phyloP scores from a whole-genome alignment of 2,329 filamentous ascomycete species.

The Nemania sp. region DNA sequence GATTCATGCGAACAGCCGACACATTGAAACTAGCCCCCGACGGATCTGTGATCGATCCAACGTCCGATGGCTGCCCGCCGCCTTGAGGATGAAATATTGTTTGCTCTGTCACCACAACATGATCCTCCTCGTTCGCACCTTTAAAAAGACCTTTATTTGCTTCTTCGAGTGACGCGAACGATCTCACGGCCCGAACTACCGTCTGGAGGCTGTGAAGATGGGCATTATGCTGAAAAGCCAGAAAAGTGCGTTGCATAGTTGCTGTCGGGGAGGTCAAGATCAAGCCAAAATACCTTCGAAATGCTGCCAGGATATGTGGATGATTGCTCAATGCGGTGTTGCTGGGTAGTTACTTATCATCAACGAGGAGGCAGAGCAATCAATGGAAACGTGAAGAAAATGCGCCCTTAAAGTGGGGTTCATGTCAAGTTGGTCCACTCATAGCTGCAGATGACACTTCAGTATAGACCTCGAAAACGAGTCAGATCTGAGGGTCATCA shows the following conservation, averaged over 20 bases:
- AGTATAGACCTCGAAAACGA: conserved; percentile 1
- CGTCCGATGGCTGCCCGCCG: conserved; percentile 73
- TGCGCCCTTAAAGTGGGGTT: conserved; percentile 22
- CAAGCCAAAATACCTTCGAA: neutral
- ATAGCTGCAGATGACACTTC: conserved; percentile 4
- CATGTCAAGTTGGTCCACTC: conserved; percentile 22
- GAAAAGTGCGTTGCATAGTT: conserved; percentile 45
- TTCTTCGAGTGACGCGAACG: conserved; percentile 55
- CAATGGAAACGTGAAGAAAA: conserved; percentile 18
- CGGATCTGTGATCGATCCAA: conserved; percentile 56
- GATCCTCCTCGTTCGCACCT: conserved; percentile 52
- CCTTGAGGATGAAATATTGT: conserved; percentile 81
- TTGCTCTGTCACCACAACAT: conserved; percentile 62
- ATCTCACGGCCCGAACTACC: conserved; percentile 48
- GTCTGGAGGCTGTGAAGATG: conserved; percentile 40
- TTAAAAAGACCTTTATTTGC: conserved; percentile 63
- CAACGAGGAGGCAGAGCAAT: conserved; percentile 2
- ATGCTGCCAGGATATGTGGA: neutral
- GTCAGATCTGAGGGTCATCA: neutral
- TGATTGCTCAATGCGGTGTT: neutral
- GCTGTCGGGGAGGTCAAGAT: neutral
- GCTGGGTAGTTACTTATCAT: neutral
- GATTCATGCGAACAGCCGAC: conserved; percentile 59
- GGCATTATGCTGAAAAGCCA: conserved; percentile 46
- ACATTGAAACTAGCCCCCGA: conserved; percentile 53